Percentiles rank a stretch among this genome's conserved stretches.
These are phyloP conservation scores for Heteromeles arbutifolia DNA, from an alignment of 306 rosid genomes.

Conservation along the genomic window DNA sequence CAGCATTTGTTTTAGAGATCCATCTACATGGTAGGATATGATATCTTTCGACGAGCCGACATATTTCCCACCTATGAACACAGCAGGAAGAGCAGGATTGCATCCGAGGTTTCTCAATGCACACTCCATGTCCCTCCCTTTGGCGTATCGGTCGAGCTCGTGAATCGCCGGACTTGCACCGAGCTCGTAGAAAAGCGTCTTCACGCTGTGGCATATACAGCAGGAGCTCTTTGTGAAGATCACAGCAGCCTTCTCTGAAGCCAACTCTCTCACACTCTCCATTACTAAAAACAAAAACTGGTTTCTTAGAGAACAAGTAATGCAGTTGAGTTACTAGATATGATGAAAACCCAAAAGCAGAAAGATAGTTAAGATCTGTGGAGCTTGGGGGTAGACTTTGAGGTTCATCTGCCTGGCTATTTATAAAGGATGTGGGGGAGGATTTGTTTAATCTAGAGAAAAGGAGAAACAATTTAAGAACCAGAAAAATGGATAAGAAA, in stretches of 20 bases:
- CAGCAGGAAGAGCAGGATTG: conserved; percentile 90
- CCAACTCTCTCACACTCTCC: conserved; percentile 80
- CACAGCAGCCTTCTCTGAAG: conserved; percentile 93
- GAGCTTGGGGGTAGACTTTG: conserved; percentile 30
- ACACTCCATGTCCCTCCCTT: conserved; percentile 83
- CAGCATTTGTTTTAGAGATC: conserved; percentile 85
- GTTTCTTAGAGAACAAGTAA: neutral
- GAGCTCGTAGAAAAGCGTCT: conserved; percentile 79
- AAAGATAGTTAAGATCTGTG: neutral
- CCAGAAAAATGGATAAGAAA: conserved; percentile 39
- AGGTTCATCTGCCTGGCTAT: conserved; percentile 42
- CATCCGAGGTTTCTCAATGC: conserved; percentile 78
- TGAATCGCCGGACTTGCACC: conserved; percentile 96
- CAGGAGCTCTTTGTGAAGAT: conserved; percentile 94
- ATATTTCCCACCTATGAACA: conserved; percentile 83
- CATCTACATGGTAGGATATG: conserved; percentile 90
- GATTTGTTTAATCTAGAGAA: neutral
- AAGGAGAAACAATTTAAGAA: conserved; percentile 19
- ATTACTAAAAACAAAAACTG: conserved; percentile 14
- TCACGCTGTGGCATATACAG: conserved; percentile 89
- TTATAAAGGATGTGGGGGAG: conserved; percentile 51
- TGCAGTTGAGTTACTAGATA: neutral
- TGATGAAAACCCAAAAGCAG: neutral
- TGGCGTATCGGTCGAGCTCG: conserved; percentile 66
- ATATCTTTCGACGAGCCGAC: conserved; percentile 88